A percentile compares a stretch with the other conserved stretches of the same genome.
Conservation (phyloP, 108 stramenopile species). For the Asterionellopsis glacialis region DNA sequence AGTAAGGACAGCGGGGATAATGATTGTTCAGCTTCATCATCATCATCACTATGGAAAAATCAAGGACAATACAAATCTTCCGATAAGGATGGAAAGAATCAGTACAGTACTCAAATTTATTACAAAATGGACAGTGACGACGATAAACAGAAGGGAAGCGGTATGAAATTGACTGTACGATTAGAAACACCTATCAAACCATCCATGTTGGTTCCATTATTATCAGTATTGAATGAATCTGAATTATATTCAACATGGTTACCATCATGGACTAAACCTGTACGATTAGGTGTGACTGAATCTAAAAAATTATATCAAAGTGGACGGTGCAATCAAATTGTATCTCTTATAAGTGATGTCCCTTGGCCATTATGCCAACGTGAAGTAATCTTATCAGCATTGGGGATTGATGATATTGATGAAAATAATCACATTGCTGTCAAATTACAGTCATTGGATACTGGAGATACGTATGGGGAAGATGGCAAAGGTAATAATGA, state of each 20-base stretch:
- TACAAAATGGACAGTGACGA: slow-evolving; percentile 65
- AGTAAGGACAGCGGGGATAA: no score
- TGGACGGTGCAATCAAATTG: slow-evolving; percentile 47
- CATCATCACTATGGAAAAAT: no score
- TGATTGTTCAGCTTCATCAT: no score
- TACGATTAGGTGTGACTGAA: slow-evolving; percentile 36
- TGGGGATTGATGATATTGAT: slow-evolving; percentile 68
- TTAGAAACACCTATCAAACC: slow-evolving; percentile 60
- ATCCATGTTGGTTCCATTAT: slow-evolving; percentile 47
- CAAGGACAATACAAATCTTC: no score
- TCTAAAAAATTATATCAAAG: slow-evolving; percentile 47
- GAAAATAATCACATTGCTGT: slow-evolving; percentile 27
- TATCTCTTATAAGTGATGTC: slow-evolving; percentile 34
- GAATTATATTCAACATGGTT: slow-evolving; percentile 65
- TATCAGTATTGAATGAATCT: slow-evolving; percentile 70
- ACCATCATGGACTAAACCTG: slow-evolving; percentile 42
- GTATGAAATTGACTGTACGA: slow-evolving; percentile 49
- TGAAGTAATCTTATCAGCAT: slow-evolving; percentile 44
- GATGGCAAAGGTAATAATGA: no score
- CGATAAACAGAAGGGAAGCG: no score
- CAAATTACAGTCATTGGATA: slow-evolving; percentile 33
- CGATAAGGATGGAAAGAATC: no score
- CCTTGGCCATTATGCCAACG: slow-evolving; percentile 62
- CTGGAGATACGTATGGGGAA: no score
- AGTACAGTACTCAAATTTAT: slow-evolving; percentile 64